A percentile compares a stretch with the other conserved stretches of the same genome.
phyloP scores from a whole-genome alignment of 148 eudicot genomes.

The Amaranthus palmeri region DNA sequence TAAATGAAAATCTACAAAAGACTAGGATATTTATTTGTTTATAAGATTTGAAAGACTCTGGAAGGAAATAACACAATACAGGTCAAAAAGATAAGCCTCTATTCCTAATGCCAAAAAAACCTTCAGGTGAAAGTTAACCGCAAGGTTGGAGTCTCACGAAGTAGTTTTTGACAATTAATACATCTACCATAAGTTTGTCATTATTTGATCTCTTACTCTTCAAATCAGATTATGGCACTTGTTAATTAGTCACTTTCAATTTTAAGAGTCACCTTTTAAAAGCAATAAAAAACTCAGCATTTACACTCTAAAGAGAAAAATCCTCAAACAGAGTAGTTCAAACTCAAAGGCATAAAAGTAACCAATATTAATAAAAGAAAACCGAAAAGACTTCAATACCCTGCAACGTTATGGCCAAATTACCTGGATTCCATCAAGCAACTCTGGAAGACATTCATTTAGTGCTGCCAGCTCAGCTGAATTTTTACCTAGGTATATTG shows the following conservation, averaged over 20 bases:
- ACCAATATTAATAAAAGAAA: neutral
- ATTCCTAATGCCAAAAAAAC: neutral
- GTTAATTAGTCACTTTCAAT: neutral
- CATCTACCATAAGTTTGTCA: too few relatives aligned
- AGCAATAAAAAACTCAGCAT: neutral
- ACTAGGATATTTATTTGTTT: too few relatives aligned
- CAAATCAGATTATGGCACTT: neutral
- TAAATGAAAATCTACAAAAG: too few relatives aligned
- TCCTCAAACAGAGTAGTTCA: neutral
- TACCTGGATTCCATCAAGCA: constrained; percentile 54
- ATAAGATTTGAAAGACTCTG: neutral
- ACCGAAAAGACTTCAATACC: too few relatives aligned
- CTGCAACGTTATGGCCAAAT: neutral
- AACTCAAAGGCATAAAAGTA: neutral
- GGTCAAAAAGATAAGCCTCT: neutral
- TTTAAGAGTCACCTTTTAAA: neutral
- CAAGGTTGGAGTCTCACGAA: neutral
- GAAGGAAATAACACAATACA: neutral
- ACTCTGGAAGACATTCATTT: constrained; percentile 41
- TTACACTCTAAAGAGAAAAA: neutral
- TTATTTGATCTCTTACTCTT: too few relatives aligned
- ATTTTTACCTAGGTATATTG: constrained; percentile 26
- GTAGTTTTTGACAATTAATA: neutral
- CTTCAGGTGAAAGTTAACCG: neutral
- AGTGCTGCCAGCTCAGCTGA: constrained; percentile 38